Conservation (phyloP, 2,329 filamentous ascomycete genomes). For the Didymella segeticola region DNA sequence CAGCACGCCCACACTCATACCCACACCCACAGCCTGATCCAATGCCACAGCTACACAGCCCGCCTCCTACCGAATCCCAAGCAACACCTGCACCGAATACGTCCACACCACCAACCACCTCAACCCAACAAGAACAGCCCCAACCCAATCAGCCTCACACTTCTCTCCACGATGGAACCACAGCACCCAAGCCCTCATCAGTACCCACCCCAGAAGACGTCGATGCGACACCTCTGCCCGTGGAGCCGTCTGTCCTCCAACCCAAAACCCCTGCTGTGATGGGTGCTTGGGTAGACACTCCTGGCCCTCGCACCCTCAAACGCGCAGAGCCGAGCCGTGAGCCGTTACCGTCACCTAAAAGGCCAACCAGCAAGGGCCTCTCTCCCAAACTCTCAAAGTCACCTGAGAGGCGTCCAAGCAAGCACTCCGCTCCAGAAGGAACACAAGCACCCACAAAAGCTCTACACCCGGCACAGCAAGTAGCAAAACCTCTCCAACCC, state of each 20-base stretch:
- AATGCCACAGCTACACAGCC: slow-evolving; percentile 20
- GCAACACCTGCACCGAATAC: slow-evolving; percentile 4
- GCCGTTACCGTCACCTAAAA: slow-evolving; percentile 27
- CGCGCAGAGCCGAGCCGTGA: slow-evolving; percentile 11
- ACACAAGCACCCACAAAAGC: slow-evolving; percentile 4
- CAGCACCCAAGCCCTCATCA: slow-evolving; percentile 9
- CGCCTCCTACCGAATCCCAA: slow-evolving; percentile 22
- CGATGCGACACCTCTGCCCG: slow-evolving; percentile 40
- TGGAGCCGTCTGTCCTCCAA: slow-evolving; percentile 27
- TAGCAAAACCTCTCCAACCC: not conserved
- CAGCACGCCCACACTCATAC: slow-evolving; percentile 33
- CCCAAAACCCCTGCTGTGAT: slow-evolving; percentile 55
- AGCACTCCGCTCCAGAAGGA: slow-evolving; percentile 19
- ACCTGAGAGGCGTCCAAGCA: slow-evolving; percentile 26
- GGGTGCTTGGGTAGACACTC: slow-evolving; percentile 58
- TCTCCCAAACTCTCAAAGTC: slow-evolving; percentile 27
- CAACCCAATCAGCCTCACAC: slow-evolving; percentile 18
- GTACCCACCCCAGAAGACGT: slow-evolving; percentile 17
- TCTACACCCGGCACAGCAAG: slow-evolving; percentile 5
- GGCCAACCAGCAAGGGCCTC: slow-evolving; percentile 24
- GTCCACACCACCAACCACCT: slow-evolving; percentile 2
- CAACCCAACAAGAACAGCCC: not conserved
- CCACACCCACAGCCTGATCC: slow-evolving; percentile 34
- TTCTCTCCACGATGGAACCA: slow-evolving; percentile 7
- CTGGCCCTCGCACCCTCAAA: slow-evolving; percentile 39